phyloP scores from a whole-genome alignment of 495 filamentous ascomycete species.

The Neurospora sp. region DNA sequence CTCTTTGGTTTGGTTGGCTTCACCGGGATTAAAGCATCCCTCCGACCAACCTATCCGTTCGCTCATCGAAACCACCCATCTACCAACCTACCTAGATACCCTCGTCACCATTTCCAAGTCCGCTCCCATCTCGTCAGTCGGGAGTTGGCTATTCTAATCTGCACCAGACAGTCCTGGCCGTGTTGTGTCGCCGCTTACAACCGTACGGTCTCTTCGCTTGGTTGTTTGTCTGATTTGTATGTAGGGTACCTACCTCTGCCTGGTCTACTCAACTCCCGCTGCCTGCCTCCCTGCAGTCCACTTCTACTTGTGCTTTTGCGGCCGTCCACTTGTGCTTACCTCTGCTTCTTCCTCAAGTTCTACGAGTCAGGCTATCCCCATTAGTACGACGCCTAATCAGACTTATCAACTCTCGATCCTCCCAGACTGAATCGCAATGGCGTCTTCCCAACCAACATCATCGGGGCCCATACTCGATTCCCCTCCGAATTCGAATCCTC shows the following conservation, averaged over 20 bases:
- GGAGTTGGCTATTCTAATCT: not conserved
- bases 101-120: not conserved
- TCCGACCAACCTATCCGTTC: not conserved
- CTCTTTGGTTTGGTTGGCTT: not conserved
- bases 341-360: not conserved
- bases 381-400: not conserved
- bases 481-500: not conserved
- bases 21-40: not conserved
- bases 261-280: not conserved
- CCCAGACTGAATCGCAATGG: not conserved
- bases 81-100: not conserved
- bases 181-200: not conserved
- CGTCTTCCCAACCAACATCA: slow-evolving; percentile 9
- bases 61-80: not conserved
- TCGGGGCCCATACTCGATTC: slow-evolving; percentile 2
- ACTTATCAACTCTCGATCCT: not conserved
- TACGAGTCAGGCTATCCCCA: not conserved
- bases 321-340: not conserved
- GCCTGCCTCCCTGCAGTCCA: not conserved
- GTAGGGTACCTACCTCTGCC: slow-evolving; percentile 3
- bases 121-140: not conserved
- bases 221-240: not conserved
- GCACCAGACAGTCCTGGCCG: not conserved
- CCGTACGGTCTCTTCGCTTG: not conserved
- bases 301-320: not conserved